A percentile compares a stretch with the other conserved stretches of the same genome.
Conservation (phyloP, 2,329 filamentous ascomycete genomes). For the Colletotrichum theobromicola region DNA sequence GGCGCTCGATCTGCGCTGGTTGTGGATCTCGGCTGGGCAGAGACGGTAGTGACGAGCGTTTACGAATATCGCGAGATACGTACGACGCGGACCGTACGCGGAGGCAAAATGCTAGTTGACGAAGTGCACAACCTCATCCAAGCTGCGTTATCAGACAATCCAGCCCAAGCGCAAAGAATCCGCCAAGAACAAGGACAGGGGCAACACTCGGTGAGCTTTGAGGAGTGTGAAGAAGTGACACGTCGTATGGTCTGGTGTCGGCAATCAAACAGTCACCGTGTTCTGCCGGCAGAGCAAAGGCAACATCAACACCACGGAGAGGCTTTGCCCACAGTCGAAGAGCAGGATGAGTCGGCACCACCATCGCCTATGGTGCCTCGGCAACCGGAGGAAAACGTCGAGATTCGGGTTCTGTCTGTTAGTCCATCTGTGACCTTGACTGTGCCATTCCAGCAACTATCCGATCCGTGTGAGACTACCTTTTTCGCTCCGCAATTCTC, state of each 20-base stretch:
- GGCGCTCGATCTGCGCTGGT: constrained; percentile 87
- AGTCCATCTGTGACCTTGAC: constrained; percentile 56
- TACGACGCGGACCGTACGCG: constrained; percentile 73
- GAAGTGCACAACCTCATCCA: constrained; percentile 71
- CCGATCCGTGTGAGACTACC: constrained; percentile 75
- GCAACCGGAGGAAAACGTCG: constrained; percentile 32
- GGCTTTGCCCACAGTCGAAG: constrained; percentile 57
- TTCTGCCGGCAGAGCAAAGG: neutral
- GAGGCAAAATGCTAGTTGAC: constrained; percentile 73
- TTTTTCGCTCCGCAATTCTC: constrained; percentile 68
- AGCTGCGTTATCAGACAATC: constrained; percentile 35
- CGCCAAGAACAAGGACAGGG: constrained; percentile 24
- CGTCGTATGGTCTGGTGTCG: constrained; percentile 81
- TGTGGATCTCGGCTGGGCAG: constrained; percentile 90
- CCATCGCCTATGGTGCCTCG: constrained; percentile 23
- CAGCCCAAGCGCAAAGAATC: neutral
- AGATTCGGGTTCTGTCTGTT: constrained; percentile 53
- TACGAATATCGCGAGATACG: constrained; percentile 89
- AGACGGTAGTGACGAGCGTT: constrained; percentile 83
- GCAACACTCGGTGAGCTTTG: constrained; percentile 63
- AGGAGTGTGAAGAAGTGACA: constrained; percentile 82
- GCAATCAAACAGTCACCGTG: constrained; percentile 8
- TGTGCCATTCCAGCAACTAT: constrained; percentile 72
- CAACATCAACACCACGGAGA: constrained; percentile 31
- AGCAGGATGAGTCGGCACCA: constrained; percentile 54